Conservation (phyloP, 2,329 filamentous ascomycete species). For the Trichoderma polysporum region DNA sequence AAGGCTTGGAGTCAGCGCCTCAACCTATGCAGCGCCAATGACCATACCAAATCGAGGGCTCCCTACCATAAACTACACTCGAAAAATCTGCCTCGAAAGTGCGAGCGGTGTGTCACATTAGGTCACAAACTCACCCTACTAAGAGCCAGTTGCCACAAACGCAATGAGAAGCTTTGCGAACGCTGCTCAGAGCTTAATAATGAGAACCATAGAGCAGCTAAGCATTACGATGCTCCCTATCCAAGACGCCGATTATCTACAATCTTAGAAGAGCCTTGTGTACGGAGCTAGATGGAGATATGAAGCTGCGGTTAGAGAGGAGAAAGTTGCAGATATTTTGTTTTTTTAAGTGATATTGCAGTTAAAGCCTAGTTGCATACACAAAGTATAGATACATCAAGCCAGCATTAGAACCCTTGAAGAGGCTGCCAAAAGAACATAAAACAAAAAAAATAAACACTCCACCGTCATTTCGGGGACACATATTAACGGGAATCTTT, state of each 20-base stretch:
- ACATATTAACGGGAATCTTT: background rate
- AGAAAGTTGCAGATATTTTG: background rate
- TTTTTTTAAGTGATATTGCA: too few relatives aligned
- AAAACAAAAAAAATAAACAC: background rate
- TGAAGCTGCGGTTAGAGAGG: background rate
- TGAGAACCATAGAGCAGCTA: background rate
- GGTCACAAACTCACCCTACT: constrained; percentile 24
- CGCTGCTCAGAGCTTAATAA: background rate
- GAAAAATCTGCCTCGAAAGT: constrained; percentile 25
- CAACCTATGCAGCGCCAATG: constrained; percentile 25
- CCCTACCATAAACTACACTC: constrained; percentile 25
- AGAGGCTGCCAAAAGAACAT: background rate
- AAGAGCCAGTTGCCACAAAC: constrained; percentile 24
- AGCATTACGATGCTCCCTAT: too few relatives aligned
- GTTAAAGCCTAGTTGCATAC: background rate
- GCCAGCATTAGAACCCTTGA: background rate
- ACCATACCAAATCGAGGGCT: constrained; percentile 21
- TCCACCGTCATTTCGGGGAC: background rate
- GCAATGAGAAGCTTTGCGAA: constrained; percentile 16
- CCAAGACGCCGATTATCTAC: background rate
- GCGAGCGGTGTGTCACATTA: constrained; percentile 27
- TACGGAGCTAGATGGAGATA: background rate
- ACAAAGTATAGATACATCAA: background rate
- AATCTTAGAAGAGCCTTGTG: background rate
- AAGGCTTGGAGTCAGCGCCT: constrained; percentile 29